These are phyloP conservation scores for Lipomyces lipofer DNA, from an alignment of 805 yeast species.

Conservation along the genomic window DNA sequence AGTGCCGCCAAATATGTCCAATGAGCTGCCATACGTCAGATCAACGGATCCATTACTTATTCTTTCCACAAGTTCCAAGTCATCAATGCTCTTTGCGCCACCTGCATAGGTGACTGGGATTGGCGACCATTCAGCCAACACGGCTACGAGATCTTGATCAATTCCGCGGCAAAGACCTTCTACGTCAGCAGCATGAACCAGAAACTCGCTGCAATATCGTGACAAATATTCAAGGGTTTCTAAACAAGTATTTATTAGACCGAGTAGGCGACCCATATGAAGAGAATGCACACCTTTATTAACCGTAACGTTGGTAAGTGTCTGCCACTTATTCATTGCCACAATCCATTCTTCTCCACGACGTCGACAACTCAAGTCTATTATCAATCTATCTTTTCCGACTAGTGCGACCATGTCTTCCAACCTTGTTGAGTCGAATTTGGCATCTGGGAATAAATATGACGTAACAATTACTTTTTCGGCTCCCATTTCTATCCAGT, in stretches of 20 bases:
- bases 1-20: slow-evolving; percentile 92
- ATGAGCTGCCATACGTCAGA: slow-evolving; percentile 86
- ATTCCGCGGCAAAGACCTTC: slow-evolving; percentile 95
- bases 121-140: slow-evolving; percentile 74
- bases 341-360: slow-evolving; percentile 69
- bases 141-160: slow-evolving; percentile 71
- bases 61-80: slow-evolving; percentile 62
- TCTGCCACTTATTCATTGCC: slow-evolving; percentile 98
- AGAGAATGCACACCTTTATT: slow-evolving; percentile 35
- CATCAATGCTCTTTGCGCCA: slow-evolving; percentile 78
- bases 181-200: slow-evolving; percentile 97
- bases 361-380: slow-evolving; percentile 56
- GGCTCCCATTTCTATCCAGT: slow-evolving; percentile 80
- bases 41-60: slow-evolving; percentile 84
- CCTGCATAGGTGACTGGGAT: slow-evolving; percentile 93
- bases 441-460: slow-evolving; percentile 75
- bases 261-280: not conserved
- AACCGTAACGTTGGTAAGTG: slow-evolving; percentile 67
- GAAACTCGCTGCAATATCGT: slow-evolving; percentile 75
- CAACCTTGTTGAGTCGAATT: slow-evolving; percentile 55
- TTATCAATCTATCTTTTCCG: slow-evolving; percentile 69
- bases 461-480: slow-evolving; percentile 82
- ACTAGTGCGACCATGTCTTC: slow-evolving; percentile 51
- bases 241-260: not conserved
- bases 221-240: slow-evolving; percentile 57